Conservation (phyloP, 768 basidiomycete species). For the Psilocybe tampanensis region DNA sequence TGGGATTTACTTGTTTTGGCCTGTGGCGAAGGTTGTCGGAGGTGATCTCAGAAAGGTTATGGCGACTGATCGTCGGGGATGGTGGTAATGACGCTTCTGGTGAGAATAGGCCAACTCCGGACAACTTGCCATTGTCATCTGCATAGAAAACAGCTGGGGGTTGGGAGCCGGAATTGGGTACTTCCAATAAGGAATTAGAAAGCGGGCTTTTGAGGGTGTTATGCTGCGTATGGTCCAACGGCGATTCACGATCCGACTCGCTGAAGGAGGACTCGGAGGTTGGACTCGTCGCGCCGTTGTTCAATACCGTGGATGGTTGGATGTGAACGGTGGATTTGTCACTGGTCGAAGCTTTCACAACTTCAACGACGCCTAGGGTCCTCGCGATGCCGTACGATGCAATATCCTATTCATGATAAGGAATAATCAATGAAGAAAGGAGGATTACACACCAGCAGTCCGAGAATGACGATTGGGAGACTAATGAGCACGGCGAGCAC, state of each 20-base stretch:
- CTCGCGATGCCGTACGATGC: conserved; percentile 82
- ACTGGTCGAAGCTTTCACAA: conserved; percentile 72
- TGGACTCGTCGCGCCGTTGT: conserved; percentile 29
- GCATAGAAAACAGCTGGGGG: conserved; percentile 51
- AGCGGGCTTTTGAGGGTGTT: conserved; percentile 16
- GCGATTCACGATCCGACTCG: conserved; percentile 25
- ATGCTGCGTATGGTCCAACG: conserved; percentile 5
- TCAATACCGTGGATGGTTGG: conserved; percentile 33
- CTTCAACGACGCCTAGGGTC: conserved; percentile 77
- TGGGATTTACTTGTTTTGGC: conserved; percentile 5
- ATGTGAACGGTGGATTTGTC: conserved; percentile 48
- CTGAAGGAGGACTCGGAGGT: conserved; percentile 25
- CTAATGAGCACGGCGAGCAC: conserved; percentile 65
- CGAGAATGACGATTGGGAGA: conserved; percentile 60
- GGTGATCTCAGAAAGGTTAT: conserved; percentile 23
- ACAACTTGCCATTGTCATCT: conserved; percentile 52
- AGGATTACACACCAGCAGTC: conserved; percentile 50
- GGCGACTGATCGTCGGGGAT: conserved; percentile 59
- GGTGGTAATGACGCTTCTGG: conserved; percentile 68
- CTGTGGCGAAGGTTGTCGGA: conserved; percentile 25
- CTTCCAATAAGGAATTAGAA: conserved; percentile 6
- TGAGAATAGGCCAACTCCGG: conserved; percentile 75
- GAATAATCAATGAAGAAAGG: conserved; percentile 9
- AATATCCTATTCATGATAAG: conserved; percentile 57
- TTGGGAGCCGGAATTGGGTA: conserved; percentile 20